Percentiles rank a stretch among this genome's conserved stretches.
Conservation (phyloP, 2,329 filamentous ascomycete species). For the Alternaria solani region DNA sequence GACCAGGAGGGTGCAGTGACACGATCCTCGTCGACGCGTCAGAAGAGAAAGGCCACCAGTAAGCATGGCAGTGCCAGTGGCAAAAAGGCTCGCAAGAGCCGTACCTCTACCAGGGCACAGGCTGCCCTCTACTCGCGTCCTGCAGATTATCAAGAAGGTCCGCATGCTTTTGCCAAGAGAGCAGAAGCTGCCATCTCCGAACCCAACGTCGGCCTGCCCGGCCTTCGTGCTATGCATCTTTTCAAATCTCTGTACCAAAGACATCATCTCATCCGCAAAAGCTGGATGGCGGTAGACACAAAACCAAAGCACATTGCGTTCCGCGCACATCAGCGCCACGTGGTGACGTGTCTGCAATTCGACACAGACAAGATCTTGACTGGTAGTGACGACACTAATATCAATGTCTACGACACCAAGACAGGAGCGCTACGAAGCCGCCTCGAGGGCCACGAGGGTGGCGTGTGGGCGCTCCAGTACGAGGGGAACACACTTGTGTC, state of each 20-base stretch:
- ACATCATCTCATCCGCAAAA: conserved; percentile 87
- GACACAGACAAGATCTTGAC: conserved; percentile 98
- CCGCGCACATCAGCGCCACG: conserved; percentile 92
- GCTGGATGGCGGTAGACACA: conserved; percentile 85
- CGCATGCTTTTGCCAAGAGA: conserved; percentile 83
- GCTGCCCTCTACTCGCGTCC: conserved; percentile 58
- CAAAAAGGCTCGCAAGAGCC: conserved; percentile 65
- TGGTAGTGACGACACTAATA: conserved; percentile 95
- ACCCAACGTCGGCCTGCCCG: conserved; percentile 79
- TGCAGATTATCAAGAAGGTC: conserved; percentile 72
- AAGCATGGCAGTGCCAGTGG: conserved; percentile 51
- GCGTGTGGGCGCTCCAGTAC: conserved; percentile 97
- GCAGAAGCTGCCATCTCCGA: conserved; percentile 84
- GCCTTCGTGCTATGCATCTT: conserved; percentile 83
- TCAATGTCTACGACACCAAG: conserved; percentile 97
- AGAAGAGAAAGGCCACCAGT: conserved; percentile 51
- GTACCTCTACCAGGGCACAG: conserved; percentile 53
- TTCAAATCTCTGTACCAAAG: conserved; percentile 97
- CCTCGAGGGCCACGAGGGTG: conserved; percentile 92
- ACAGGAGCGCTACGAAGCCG: conserved; percentile 85
- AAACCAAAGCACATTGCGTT: conserved; percentile 94
- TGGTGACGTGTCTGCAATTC: conserved; percentile 97
- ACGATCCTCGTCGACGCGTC: conserved; percentile 43
- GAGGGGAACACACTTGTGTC: conserved; percentile 95
- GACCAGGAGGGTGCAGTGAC: conserved; percentile 42